Evolutionary conservation across 1,284 basidiomycete genomes (phyloP).

Genomic region (Naganishia cerealis): DNA sequence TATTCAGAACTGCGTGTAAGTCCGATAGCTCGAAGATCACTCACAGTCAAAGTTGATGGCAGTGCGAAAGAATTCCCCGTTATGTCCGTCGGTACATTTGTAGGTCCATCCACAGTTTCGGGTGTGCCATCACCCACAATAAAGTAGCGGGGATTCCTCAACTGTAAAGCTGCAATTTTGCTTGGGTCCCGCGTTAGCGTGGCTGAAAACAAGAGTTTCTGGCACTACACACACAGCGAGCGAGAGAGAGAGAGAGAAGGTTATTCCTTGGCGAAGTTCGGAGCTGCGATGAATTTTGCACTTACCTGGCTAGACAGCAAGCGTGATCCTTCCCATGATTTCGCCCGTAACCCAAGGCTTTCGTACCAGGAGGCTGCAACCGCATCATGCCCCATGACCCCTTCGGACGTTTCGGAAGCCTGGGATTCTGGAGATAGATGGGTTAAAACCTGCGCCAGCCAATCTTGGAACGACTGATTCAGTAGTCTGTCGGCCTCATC

Average conservation of each 20-base stretch:
- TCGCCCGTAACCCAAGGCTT: constrained; percentile 38
- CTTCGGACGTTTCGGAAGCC: constrained; percentile 3
- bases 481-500: constrained; percentile 96
- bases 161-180: constrained; percentile 78
- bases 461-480: constrained; percentile 93
- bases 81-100: constrained; percentile 54
- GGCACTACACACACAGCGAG: constrained; percentile 64
- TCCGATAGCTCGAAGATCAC: constrained; percentile 37
- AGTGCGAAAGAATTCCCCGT: constrained; percentile 77
- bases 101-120: constrained; percentile 34
- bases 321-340: constrained; percentile 33
- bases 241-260: background rate
- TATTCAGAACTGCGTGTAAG: background rate
- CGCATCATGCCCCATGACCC: constrained; percentile 53
- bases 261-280: background rate
- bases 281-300: background rate
- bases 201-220: constrained; percentile 94
- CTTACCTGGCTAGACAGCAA: constrained; percentile 35
- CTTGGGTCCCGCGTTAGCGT: constrained; percentile 92
- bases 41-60: constrained; percentile 70
- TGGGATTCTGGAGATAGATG: constrained; percentile 61
- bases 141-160: constrained; percentile 83
- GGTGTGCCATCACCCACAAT: constrained; percentile 64
- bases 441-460: constrained; percentile 76
- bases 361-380: constrained; percentile 55